Percentiles rank a stretch among this genome's conserved stretches.
Conservation (phyloP, 2,329 filamentous ascomycete species). For the Hymenoscyphus repandus region DNA sequence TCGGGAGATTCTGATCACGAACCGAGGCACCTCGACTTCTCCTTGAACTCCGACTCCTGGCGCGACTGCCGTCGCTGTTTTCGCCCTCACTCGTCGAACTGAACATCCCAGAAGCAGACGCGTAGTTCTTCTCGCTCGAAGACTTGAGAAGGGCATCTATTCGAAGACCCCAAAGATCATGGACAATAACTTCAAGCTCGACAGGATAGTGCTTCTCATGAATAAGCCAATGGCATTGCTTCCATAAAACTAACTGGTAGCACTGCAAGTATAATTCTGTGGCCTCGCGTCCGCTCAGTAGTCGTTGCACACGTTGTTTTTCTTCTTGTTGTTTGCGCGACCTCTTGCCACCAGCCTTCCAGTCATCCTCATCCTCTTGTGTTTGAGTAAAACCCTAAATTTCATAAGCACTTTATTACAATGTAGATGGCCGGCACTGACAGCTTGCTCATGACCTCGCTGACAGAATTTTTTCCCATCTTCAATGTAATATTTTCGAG, state of each 20-base stretch:
- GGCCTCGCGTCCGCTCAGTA: conserved; percentile 62
- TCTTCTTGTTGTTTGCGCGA: conserved; percentile 54
- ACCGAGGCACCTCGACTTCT: conserved; percentile 25
- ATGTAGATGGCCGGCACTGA: conserved; percentile 29
- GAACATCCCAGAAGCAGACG: conserved; percentile 31
- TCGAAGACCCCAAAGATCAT: conserved; percentile 75
- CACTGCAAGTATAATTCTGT: conserved; percentile 76
- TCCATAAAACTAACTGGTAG: conserved; percentile 78
- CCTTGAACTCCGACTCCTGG: conserved; percentile 41
- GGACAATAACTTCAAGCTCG: conserved; percentile 73
- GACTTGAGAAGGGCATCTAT: conserved; percentile 35
- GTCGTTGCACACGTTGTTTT: conserved; percentile 50
- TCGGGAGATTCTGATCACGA: conserved; percentile 45
- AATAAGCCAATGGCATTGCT: conserved; percentile 73
- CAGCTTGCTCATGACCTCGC: conserved; percentile 59
- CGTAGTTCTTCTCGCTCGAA: conserved; percentile 30
- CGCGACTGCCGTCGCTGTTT: conserved; percentile 32
- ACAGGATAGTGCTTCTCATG: conserved; percentile 57
- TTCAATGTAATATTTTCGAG: conserved; percentile 51
- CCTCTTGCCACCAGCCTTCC: conserved; percentile 52
- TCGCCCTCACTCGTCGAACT: conserved; percentile 32
- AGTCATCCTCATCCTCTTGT: conserved; percentile 62
- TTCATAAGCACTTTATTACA: conserved; percentile 17
- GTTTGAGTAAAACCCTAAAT: conserved; percentile 35
- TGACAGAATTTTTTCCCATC: conserved; percentile 62